Evolutionary conservation across 2,329 filamentous ascomycete species (phyloP), one percentile per base, ranked within the genome.

Genomic region (Monosporascus sp.): DNA sequence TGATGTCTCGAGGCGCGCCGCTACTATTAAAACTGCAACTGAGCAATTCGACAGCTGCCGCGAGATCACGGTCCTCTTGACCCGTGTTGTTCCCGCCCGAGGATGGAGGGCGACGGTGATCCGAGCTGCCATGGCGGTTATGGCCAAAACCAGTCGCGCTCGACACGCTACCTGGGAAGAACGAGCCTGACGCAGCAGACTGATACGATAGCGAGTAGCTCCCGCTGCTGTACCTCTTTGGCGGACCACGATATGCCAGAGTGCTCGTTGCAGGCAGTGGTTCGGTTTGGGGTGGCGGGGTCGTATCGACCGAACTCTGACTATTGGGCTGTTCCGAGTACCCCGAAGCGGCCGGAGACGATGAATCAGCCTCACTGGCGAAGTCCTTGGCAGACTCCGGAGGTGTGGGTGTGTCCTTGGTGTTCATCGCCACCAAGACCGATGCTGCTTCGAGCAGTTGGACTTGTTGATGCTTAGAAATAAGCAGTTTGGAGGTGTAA

Each of bases 391-490:
- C 77, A 38, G 83, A 86, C 54, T 86, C 82, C 27, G 85, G 83
- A 46, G 85, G 80, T 5, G 83, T 85, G 48, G 77, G 79, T 57
- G 76, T 72, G 46, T 73, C 71, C 51, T 69, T 70, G 61, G 69
- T 73, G 67, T 85, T 97, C 92, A 99, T 97, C 66, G 86, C 87
- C 54, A 97, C 87, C 60, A 99, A 79, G 50, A 97, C 94, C n/a
- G 91, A 96, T 39, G 94, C 94, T 41, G 94, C 94, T 74, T 99
- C 94, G 55, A 99, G 82, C 56, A 99, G 82, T 72, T 99, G 94
- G 50, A 99, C 94, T 77, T 99, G 94, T 75, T 99, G 94, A 73
- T 99, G 94, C 81, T 99, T 99, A 64, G 93, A 97, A 65, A 99
- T 97, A 70, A 97, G 86, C 69, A 97, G 80, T 76, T 97, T 97